phyloP scores from a whole-genome alignment of 192 early-diverging fungal genomes.

The Bifiguratus adelaidae region DNA sequence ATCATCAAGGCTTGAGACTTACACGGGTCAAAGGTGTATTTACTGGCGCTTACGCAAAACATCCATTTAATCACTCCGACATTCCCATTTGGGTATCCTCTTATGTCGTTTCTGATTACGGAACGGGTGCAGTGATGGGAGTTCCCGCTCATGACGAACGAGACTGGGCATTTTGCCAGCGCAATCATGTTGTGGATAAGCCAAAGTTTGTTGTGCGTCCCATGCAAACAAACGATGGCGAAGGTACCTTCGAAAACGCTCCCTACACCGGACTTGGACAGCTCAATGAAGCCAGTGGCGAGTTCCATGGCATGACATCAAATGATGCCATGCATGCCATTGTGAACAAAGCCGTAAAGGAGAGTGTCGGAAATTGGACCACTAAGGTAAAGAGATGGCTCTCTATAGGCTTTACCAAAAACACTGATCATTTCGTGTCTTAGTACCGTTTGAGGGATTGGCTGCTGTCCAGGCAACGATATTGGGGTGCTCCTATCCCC shows the following conservation, averaged over 20 bases:
- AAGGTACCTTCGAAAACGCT: background rate
- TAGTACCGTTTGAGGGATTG: conserved; percentile 86
- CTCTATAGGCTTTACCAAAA: background rate
- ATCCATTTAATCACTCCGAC: conserved; percentile 42
- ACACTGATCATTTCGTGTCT: background rate
- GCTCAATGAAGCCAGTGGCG: conserved; percentile 39
- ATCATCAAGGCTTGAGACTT: no score
- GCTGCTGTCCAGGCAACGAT: conserved; percentile 90
- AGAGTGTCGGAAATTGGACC: conserved; percentile 29
- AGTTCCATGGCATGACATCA: conserved; percentile 48
- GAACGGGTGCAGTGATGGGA: conserved; percentile 80
- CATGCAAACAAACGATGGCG: conserved; percentile 2
- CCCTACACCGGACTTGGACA: conserved; percentile 42
- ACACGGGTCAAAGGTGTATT: conserved; percentile 27
- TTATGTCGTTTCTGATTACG: conserved; percentile 69
- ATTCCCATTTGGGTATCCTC: conserved; percentile 64
- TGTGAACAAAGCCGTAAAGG: conserved; percentile 26
- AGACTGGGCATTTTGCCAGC: conserved; percentile 55
- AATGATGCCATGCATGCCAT: conserved; percentile 44
- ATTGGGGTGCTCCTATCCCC: conserved; percentile 96
- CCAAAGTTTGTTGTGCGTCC: conserved; percentile 40
- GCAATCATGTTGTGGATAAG: conserved; percentile 28
- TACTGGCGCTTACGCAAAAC: conserved; percentile 50
- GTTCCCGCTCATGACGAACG: conserved; percentile 73
- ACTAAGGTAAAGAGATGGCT: conserved; percentile 11